Percentiles rank a stretch among this genome's conserved stretches.
Evolutionary conservation across 139 green algal genomes (phyloP).

Genomic region (Picochlorum sp.): DNA sequence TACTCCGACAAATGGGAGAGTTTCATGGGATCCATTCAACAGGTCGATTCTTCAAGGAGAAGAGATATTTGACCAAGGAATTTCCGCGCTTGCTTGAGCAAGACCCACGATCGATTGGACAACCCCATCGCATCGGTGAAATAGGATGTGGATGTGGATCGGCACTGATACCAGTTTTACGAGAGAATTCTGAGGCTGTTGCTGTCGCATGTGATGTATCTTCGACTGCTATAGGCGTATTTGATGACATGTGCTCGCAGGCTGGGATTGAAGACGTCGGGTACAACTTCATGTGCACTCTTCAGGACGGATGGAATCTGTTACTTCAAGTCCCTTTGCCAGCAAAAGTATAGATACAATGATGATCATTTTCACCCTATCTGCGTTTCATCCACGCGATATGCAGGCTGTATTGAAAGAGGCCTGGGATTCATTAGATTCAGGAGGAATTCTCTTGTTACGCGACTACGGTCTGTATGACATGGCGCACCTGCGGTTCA

Average conservation of each 20-base stretch:
- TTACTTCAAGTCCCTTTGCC: conserved; percentile 11
- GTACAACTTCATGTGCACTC: neutral
- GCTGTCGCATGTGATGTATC: neutral
- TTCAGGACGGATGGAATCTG: neutral
- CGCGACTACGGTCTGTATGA: conserved; percentile 74
- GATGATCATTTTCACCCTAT: conserved; percentile 76
- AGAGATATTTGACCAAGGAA: conserved; percentile 1
- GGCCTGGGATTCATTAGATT: conserved; percentile 31
- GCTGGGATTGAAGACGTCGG: neutral
- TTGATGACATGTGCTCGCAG: neutral
- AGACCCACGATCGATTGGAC: neutral
- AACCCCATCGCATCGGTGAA: neutral
- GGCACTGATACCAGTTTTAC: neutral
- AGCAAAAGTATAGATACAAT: conserved; percentile 34
- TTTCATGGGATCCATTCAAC: neutral
- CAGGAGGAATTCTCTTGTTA: conserved; percentile 55
- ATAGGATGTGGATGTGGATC: neutral
- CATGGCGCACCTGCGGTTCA: conserved; percentile 48
- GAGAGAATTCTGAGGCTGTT: conserved; percentile 12
- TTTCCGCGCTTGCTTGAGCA: neutral
- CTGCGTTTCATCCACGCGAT: conserved; percentile 39
- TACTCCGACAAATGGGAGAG: conserved; percentile 6
- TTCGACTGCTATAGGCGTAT: neutral
- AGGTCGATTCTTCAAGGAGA: conserved; percentile 6
- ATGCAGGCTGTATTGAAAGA: conserved; percentile 27